These are phyloP conservation scores for Fusarium sp. DNA, from an alignment of 2,329 filamentous ascomycete genomes.

Conservation along the genomic window DNA sequence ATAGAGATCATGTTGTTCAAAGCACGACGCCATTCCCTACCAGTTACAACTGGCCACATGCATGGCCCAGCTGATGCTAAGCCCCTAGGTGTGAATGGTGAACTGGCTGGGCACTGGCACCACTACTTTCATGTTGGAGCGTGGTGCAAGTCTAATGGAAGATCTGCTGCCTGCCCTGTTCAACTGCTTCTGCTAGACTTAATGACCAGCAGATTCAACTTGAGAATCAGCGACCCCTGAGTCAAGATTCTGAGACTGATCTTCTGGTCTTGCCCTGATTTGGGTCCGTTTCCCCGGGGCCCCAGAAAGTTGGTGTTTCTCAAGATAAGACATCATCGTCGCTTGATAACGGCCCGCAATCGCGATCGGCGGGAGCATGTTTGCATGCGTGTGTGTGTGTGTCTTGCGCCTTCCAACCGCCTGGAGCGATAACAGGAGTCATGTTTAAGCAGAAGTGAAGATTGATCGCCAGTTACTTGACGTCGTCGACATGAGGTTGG, in stretches of 20 bases:
- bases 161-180: not conserved
- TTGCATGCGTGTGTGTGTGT: not conserved
- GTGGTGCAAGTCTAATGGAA: conserved; percentile 11
- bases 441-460: not conserved
- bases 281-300: conserved; percentile 24
- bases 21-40: conserved; percentile 14
- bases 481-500: conserved; percentile 26
- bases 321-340: conserved; percentile 31
- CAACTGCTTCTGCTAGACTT: conserved; percentile 15
- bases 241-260: conserved; percentile 17
- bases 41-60: conserved; percentile 36
- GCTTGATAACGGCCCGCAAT: conserved; percentile 25
- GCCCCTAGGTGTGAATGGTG: not conserved
- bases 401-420: conserved; percentile 13
- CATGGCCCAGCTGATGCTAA: conserved; percentile 19
- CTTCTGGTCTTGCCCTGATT: conserved; percentile 18
- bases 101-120: not conserved
- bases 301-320: conserved; percentile 23
- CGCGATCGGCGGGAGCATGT: conserved; percentile 10
- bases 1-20: conserved; percentile 34
- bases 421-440: conserved; percentile 10
- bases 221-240: conserved; percentile 15
- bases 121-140: not conserved
- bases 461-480: conserved; percentile 32
- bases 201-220: conserved; percentile 1